Evolutionary conservation across 306 rosid genomes (phyloP).

Genomic region (Quercus wislizeni): DNA sequence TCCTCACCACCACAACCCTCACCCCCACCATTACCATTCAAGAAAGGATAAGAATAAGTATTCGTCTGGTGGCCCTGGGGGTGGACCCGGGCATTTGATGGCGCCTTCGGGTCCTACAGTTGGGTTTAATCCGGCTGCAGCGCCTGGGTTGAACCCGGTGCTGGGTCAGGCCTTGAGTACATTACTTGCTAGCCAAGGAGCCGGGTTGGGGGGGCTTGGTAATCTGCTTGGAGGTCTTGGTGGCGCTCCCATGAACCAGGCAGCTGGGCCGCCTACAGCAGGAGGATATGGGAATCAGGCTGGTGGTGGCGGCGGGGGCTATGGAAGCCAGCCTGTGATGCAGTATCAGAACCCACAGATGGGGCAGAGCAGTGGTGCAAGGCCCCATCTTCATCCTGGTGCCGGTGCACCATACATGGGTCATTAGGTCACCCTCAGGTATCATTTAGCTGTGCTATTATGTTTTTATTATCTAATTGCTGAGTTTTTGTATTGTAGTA

Average conservation of each 20-base stretch:
- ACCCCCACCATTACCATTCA: conserved; percentile 38
- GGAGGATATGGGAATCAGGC: conserved; percentile 50
- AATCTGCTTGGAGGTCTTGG: conserved; percentile 64
- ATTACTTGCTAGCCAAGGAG: conserved; percentile 62
- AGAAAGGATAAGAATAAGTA: conserved; percentile 61
- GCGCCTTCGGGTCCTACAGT: conserved; percentile 56
- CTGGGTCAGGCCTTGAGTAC: conserved; percentile 66
- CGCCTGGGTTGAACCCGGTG: conserved; percentile 53
- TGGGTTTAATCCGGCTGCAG: conserved; percentile 52
- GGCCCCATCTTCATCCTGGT: conserved; percentile 76
- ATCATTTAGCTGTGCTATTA: background rate
- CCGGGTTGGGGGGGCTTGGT: conserved; percentile 65
- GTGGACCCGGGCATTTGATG: conserved; percentile 40
- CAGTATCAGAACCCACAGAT: conserved; percentile 74
- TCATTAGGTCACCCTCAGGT: conserved; percentile 53
- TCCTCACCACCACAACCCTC: conserved; percentile 22
- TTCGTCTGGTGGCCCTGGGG: conserved; percentile 32
- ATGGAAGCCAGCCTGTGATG: conserved; percentile 61
- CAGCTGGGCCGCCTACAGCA: conserved; percentile 40
- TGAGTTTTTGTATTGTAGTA: background rate
- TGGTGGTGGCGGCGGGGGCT: conserved; percentile 30
- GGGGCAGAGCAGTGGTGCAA: conserved; percentile 55
- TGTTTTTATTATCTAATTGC: background rate
- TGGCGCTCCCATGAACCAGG: conserved; percentile 49
- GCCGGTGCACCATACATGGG: conserved; percentile 71